Evolutionary conservation across 2,329 filamentous ascomycete genomes (phyloP), one percentile per base, ranked within the genome.

Genomic region (Pestalotiopsis sp.): DNA sequence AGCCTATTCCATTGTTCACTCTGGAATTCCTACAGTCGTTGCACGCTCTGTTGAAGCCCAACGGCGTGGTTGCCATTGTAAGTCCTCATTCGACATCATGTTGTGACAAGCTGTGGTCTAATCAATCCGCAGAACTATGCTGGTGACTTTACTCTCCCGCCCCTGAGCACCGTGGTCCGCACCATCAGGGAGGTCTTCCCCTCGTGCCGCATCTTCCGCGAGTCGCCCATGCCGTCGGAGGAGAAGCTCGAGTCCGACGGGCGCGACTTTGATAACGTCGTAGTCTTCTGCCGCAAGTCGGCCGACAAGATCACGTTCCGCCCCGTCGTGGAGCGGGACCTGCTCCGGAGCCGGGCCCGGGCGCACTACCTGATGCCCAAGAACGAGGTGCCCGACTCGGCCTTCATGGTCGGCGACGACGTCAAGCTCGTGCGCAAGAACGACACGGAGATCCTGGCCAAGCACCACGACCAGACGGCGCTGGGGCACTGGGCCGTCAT

Each of bases 401-500:
- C 85, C 58, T 85, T 89, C 67, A 76, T 81, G n/a, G 79, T 83
- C 14, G 73, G 76, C 68, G 81, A 82, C 45, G 81, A 84, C 72
- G 81, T 84, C 1, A 84, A 83, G 4, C 77, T 94, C 0, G 80
- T 96, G 76, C 84, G 81, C 36, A 85, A 79, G 59, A 92, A 90
- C 66, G 88, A 92, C 71, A 93, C 92, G 27, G 84, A 84, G 6
- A 86, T 89, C 74, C 83, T 98, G 75, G 86, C 87, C 67, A 86
- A 87, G 77, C 93, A 89, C 84, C 94, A 97, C 77, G 86, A 90
- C 75, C 84, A 89, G 75, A 93, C 92, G 75, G 95, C 95, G 0
- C 78, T 92, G 66, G 92, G 92, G 11, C 96, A 99, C 82, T 99
- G 96, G 96, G 84, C 83, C 58, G 91, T 99, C 61, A 99, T 99